Evolutionary conservation across 768 basidiomycete genomes (phyloP), one percentile per base, ranked within the genome.

Genomic region (Pisolithus marmoratus): DNA sequence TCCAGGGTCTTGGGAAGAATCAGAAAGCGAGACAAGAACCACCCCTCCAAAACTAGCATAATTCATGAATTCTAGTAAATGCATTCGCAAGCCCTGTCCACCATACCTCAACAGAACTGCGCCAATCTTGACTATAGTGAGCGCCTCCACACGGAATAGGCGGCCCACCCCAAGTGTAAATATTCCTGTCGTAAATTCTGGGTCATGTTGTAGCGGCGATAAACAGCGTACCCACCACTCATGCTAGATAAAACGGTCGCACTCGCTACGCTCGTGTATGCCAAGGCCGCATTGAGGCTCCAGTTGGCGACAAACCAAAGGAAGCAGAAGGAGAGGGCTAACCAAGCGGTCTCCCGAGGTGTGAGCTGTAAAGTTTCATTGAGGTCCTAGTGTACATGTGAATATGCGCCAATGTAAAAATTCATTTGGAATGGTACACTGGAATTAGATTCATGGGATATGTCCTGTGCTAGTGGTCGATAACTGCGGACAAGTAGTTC

Each of bases 281-380:
- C 84, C 42, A 98, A 75, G 19, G 88, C 76, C 1, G 84, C 85
- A 63, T 94, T 96, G 27, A 95, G 72, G 11, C 83, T 68, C 91
- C 94, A 98, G 63, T 98, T 98, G 12, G 95, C 95, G 36, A 84
- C 73, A 61, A 99, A 96, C 92, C 94, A 99, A 34, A 95, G 72
- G 52, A 90, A 76, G 66, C 87, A 92, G 68, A 97, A 98, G 47
- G 77, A 69, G 5, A 81, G 72, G 4, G 95, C 91, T 12, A 99
- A 75, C 37, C 78, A 68, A 7, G 85, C 84, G 0, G 96, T 98
- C 70, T 96, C 84, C 42, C 63, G 64, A 3, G 69, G 68, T 2
- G 84, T 84, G 31, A 94, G 67, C 29, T 78, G 81, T 2, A 67
- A 61, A 57, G 60, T 50, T 15, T 31, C 67, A 44, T 51, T 59